These are phyloP conservation scores for Fusarium guadeloupense DNA, from an alignment of 2,329 filamentous ascomycete genomes.

Conservation along the genomic window DNA sequence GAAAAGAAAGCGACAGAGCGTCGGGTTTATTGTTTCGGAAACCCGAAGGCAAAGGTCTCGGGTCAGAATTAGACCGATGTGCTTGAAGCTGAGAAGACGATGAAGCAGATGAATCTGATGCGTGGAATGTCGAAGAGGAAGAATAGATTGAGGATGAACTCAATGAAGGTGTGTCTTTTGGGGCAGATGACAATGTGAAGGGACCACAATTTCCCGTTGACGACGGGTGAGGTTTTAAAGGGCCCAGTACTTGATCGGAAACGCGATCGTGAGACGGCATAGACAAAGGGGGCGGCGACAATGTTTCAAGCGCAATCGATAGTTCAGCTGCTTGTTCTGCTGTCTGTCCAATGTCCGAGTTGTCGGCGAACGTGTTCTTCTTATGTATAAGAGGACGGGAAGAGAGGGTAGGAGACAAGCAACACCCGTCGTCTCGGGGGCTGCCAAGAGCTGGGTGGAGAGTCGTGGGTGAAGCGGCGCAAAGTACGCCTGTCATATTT, in stretches of 20 bases:
- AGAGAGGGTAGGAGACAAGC: constrained; percentile 29
- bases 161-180: constrained; percentile 15
- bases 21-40: constrained; percentile 69
- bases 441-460: constrained; percentile 62
- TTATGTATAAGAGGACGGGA: constrained; percentile 29
- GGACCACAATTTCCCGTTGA: constrained; percentile 40
- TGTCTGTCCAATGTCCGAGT: constrained; percentile 10
- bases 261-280: constrained; percentile 16
- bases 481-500: constrained; percentile 42
- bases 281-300: constrained; percentile 17
- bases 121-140: constrained; percentile 14
- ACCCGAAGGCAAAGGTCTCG: constrained; percentile 81
- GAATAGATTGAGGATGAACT: constrained; percentile 5
- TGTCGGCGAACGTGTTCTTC: constrained; percentile 29
- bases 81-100: constrained; percentile 12
- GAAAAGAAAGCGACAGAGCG: constrained; percentile 62
- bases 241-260: constrained; percentile 7
- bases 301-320: constrained; percentile 1
- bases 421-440: constrained; percentile 33
- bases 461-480: constrained; percentile 56
- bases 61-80: constrained; percentile 63
- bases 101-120: constrained; percentile 40
- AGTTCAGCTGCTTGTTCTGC: constrained; percentile 8
- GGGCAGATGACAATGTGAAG: constrained; percentile 28
- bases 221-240: constrained; percentile 27